Conservation (phyloP, 2,329 filamentous ascomycete genomes). For the Fusarium sp. region DNA sequence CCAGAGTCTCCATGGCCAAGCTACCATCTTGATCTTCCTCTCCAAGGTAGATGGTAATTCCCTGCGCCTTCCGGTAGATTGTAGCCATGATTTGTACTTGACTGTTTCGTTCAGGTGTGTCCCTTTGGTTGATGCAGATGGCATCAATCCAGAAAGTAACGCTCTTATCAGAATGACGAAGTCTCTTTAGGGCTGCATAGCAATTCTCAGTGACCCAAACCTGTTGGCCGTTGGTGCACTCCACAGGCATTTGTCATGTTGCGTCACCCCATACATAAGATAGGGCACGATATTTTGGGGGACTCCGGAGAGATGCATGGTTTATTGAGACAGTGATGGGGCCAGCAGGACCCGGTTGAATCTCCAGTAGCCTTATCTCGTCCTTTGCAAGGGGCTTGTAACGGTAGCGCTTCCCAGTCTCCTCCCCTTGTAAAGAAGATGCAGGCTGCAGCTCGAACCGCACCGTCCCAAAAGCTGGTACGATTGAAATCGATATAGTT, state of each 20-base stretch:
- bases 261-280: not conserved
- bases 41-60: not conserved
- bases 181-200: not conserved
- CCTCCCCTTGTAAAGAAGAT: not conserved
- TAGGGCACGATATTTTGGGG: not conserved
- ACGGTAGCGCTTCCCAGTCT: not conserved
- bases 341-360: not conserved
- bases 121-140: not conserved
- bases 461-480: not conserved
- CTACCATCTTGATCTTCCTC: not conserved
- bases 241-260: not conserved
- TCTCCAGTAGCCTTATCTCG: not conserved
- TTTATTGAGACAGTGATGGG: not conserved
- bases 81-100: not conserved
- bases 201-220: not conserved
- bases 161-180: not conserved
- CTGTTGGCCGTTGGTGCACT: not conserved
- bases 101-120: not conserved
- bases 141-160: not conserved
- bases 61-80: not conserved
- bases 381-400: not conserved
- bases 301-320: not conserved
- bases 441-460: not conserved
- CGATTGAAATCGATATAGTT: not conserved
- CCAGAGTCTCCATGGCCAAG: not conserved